A percentile compares a stretch with the other conserved stretches of the same genome.
These are phyloP conservation scores for Avena atlantica DNA, from an alignment of 176 grass and related monocot species.

Conservation along the genomic window DNA sequence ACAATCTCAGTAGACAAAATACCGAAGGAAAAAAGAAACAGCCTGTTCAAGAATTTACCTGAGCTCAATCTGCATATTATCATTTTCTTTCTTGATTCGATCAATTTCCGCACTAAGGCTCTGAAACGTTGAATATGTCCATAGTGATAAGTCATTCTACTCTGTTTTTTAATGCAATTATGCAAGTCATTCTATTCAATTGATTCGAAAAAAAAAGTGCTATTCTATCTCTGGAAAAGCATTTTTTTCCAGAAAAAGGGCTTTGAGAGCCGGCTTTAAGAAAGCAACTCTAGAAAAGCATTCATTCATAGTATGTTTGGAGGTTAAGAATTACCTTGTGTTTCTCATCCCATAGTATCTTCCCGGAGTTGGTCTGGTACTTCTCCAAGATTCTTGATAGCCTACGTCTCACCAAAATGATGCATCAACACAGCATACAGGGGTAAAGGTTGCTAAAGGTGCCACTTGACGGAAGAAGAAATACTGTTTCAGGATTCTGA, in stretches of 20 bases:
- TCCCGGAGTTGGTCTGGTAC: slow-evolving; percentile 92
- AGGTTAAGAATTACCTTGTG: slow-evolving; percentile 70
- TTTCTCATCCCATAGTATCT: slow-evolving; percentile 92
- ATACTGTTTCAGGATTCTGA: neutral
- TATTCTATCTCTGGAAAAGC: slow-evolving; percentile 3
- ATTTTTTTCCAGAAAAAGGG: neutral
- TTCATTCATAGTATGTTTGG: neutral
- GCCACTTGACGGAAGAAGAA: slow-evolving; percentile 3
- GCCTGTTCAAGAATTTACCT: slow-evolving; percentile 48
- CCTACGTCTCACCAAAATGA: slow-evolving; percentile 49
- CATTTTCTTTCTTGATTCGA: slow-evolving; percentile 94
- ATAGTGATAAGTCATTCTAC: slow-evolving; percentile 21
- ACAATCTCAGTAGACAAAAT: neutral
- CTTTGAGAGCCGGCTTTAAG: neutral
- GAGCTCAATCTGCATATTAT: slow-evolving; percentile 96
- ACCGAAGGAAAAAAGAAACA: neutral
- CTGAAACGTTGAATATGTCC: slow-evolving; percentile 49
- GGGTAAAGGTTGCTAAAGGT: neutral
- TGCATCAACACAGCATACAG: neutral
- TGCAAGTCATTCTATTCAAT: neutral
- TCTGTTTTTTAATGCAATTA: neutral
- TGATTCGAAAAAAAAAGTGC: neutral
- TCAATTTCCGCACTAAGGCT: slow-evolving; percentile 86
- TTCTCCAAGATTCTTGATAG: slow-evolving; percentile 87
- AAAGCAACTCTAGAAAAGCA: neutral